A percentile compares a stretch with the other conserved stretches of the same genome.
Evolutionary conservation across 768 basidiomycete species (phyloP).

Genomic region (Clitopilus hobsonii): DNA sequence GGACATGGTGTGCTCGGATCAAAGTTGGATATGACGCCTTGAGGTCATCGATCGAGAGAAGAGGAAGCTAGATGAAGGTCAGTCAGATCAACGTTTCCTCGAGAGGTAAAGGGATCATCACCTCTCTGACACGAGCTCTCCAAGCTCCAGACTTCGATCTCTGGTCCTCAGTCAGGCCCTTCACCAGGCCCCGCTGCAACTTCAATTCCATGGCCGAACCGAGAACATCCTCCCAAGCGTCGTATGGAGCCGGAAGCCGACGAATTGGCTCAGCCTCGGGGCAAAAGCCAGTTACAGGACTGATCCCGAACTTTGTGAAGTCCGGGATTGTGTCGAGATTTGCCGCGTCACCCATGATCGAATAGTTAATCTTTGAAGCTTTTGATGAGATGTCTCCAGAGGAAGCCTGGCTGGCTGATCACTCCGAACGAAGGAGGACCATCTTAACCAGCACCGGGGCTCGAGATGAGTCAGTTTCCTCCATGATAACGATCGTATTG

Average conservation of each 20-base stretch:
- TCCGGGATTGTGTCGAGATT: neutral
- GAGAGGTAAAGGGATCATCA: conserved; percentile 16
- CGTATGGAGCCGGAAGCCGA: conserved; percentile 10
- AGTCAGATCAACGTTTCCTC: neutral
- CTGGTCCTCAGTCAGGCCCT: neutral
- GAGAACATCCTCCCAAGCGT: conserved; percentile 11
- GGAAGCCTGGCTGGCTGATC: too few species aligned
- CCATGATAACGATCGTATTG: neutral
- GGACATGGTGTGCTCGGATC: conserved; percentile 68
- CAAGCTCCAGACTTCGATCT: conserved; percentile 33
- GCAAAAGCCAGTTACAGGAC: neutral
- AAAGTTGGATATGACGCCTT: conserved; percentile 46
- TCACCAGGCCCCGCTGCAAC: conserved; percentile 2
- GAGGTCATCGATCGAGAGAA: conserved; percentile 43
- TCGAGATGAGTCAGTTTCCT: neutral
- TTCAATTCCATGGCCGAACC: conserved; percentile 5
- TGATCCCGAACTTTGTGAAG: neutral
- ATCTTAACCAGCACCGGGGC: neutral
- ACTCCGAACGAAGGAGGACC: too few species aligned
- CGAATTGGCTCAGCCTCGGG: neutral
- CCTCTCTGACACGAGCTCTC: conserved; percentile 39
- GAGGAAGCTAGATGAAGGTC: conserved; percentile 37
- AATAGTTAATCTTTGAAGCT: neutral
- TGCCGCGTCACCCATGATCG: neutral
- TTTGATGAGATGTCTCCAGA: too few species aligned